Conservation (phyloP, 2,329 filamentous ascomycete species). For the Ilyonectria mors-panacis region DNA sequence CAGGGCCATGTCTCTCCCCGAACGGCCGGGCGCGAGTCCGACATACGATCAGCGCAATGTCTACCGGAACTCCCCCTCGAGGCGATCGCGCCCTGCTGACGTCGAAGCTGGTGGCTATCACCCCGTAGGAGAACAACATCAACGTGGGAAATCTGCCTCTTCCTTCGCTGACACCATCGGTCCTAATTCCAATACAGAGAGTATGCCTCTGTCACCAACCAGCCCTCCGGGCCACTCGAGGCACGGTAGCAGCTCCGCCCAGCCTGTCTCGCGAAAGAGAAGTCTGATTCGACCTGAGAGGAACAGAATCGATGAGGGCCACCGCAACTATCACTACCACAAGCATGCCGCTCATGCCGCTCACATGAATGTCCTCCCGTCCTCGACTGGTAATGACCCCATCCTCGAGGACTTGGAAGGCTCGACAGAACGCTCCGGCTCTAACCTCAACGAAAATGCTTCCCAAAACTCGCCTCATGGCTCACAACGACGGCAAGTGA, state of each 20-base stretch:
- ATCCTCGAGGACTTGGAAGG: constrained; percentile 84
- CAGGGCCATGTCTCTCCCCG: constrained; percentile 73
- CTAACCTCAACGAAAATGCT: constrained; percentile 61
- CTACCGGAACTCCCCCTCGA: constrained; percentile 78
- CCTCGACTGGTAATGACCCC: constrained; percentile 92
- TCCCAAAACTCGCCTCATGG: constrained; percentile 62
- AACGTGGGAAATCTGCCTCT: constrained; percentile 70
- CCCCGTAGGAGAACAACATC: constrained; percentile 62
- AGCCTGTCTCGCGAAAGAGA: constrained; percentile 77
- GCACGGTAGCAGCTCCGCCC: constrained; percentile 47
- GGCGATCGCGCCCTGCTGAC: constrained; percentile 77
- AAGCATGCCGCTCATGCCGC: constrained; percentile 96
- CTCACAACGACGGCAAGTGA: constrained; percentile 53
- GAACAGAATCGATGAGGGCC: constrained; percentile 85
- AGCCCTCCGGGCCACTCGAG: constrained; percentile 51
- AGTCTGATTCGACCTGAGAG: constrained; percentile 93
- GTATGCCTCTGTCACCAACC: constrained; percentile 67
- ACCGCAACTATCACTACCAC: constrained; percentile 96
- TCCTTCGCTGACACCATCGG: constrained; percentile 73
- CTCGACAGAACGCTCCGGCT: constrained; percentile 68
- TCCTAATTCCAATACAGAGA: constrained; percentile 70
- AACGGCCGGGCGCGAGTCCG: constrained; percentile 75
- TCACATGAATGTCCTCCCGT: constrained; percentile 91
- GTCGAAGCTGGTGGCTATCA: constrained; percentile 75
- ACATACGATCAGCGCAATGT: constrained; percentile 73